A percentile compares a stretch with the other conserved stretches of the same genome.
Evolutionary conservation across 176 grass and related monocot species (phyloP).

Genomic region (Bonia amplexicaulis): DNA sequence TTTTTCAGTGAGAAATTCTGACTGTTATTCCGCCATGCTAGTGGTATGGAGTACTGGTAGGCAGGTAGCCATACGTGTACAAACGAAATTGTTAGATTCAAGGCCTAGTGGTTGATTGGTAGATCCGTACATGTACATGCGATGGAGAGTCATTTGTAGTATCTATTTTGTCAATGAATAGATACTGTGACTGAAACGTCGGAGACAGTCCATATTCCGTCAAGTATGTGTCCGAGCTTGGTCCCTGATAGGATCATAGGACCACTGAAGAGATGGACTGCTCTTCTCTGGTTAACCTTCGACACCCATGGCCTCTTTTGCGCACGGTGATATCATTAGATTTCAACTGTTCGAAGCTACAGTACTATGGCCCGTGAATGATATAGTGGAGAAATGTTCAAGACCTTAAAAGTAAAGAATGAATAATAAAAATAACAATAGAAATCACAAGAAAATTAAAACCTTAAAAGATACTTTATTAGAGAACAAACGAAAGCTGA

Average conservation of each 20-base stretch:
- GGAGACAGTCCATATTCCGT: neutral
- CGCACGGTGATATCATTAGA: neutral
- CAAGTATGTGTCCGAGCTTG: neutral
- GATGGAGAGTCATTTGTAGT: neutral
- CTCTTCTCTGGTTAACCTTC: neutral
- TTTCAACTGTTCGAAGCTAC: neutral
- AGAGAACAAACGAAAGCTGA: no score
- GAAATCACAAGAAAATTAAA: no score
- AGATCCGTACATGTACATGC: neutral
- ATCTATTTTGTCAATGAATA: neutral
- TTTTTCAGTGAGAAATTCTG: neutral
- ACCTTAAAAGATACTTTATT: no score
- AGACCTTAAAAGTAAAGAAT: no score
- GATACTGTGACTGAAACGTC: neutral
- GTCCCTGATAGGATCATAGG: neutral
- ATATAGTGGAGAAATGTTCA: neutral
- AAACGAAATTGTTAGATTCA: neutral
- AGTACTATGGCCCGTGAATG: neutral
- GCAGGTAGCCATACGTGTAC: neutral
- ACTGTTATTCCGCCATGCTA: neutral
- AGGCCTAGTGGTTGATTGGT: neutral
- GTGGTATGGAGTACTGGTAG: neutral
- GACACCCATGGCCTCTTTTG: neutral
- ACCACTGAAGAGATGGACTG: neutral
- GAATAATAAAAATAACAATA: no score